Base-by-base conservation (phyloP, 805 yeast species). In the Suhomyces canberraensis region DNA sequence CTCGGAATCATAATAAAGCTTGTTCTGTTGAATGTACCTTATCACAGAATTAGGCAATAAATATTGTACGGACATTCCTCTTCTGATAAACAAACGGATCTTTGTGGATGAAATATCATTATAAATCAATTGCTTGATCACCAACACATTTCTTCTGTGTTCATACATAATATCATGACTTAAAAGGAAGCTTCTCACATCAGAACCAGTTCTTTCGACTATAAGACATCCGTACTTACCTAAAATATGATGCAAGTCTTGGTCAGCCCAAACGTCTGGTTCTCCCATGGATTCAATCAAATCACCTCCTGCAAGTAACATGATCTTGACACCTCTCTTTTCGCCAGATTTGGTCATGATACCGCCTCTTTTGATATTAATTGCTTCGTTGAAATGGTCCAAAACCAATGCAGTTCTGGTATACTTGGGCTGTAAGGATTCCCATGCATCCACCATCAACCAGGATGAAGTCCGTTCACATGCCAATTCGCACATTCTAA, bases 401-500 rank as follows among this genome's bases (percentile, higher is more conserved):
- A 93, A 72, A 4, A 93, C 98, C 37, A 88, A 75, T 2, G 98
- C 97, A 0, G 98, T 93, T 48, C 98, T 75, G 18, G 95, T 88
- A 60, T 93, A 93, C 31, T 79, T 74, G 1, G 86, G 85, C 61
- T 93, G 98, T 42, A 93, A 69, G 3, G 95, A 83, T 65, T 93
- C 98, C 98, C 98, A 93, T 1, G 98, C 97, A 60, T 93, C 98
- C 19, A 93, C 98, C 98, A 93, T 93, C 26, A 93, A 72, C 98
- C 98, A 93, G 18, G 91, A 81, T 3, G 93, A 81, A 0, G 98
- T 93, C 52, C 98, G 74, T 57, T 93, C 98, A 61, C 98, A 90
- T 0, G 97, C 98, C 54, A 93, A 71, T 59, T 93, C 98, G 63
- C 98, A 89, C 98, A 93, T 93, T 36, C 98, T 73, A 8, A 93